Evolutionary conservation across 306 rosid species (phyloP).

Genomic region (Pterocarpus santalinus): DNA sequence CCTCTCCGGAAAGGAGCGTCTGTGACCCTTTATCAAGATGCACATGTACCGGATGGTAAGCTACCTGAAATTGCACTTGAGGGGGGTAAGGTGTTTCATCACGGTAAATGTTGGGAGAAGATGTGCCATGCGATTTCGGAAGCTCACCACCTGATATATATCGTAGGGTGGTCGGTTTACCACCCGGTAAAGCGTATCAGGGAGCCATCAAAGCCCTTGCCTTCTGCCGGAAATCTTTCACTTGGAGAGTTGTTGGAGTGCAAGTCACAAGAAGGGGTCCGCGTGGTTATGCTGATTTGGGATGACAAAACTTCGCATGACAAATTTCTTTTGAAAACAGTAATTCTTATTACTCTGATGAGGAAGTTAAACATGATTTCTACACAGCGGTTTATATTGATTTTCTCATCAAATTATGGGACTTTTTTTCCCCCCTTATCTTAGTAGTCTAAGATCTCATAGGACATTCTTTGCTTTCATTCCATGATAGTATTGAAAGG

Average conservation of each 20-base stretch:
- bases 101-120: constrained; percentile 75
- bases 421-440: background rate
- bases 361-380: constrained; percentile 23
- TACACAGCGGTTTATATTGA: constrained; percentile 23
- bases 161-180: constrained; percentile 75
- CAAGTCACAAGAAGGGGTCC: constrained; percentile 80
- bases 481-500: background rate
- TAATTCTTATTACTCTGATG: constrained; percentile 46
- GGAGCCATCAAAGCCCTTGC: constrained; percentile 70
- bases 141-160: constrained; percentile 70
- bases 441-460: background rate
- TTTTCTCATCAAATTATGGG: constrained; percentile 30
- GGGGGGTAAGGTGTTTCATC: constrained; percentile 59
- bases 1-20: constrained; percentile 73
- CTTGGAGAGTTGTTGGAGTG: constrained; percentile 76
- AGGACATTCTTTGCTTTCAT: background rate
- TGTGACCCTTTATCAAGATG: constrained; percentile 81
- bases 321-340: constrained; percentile 72
- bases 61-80: constrained; percentile 69
- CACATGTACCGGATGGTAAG: constrained; percentile 65
- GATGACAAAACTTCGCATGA: constrained; percentile 87
- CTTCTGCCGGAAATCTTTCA: constrained; percentile 71
- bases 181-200: constrained; percentile 69
- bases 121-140: constrained; percentile 78
- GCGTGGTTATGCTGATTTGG: constrained; percentile 77